These are phyloP conservation scores for Papiliotrema terrestris DNA, from an alignment of 1,284 basidiomycete genomes.

Conservation along the genomic window DNA sequence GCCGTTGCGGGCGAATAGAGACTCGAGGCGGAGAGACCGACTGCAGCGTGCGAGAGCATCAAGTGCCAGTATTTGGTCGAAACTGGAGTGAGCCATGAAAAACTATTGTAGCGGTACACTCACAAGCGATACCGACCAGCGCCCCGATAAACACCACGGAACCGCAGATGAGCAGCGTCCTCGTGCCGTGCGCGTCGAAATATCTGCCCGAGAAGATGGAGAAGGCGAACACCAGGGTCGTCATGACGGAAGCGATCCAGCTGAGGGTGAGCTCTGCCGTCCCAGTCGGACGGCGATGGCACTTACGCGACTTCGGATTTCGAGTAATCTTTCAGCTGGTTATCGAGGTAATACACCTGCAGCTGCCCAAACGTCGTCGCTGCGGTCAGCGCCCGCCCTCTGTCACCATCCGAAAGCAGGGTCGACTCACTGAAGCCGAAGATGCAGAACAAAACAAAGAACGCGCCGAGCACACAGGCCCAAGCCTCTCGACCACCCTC, in stretches of 20 bases:
- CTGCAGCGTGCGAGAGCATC: slow-evolving; percentile 38
- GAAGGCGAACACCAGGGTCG: slow-evolving; percentile 32
- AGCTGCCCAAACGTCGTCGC: slow-evolving; percentile 42
- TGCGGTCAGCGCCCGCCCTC: slow-evolving; percentile 3
- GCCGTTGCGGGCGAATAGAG: slow-evolving; percentile 43
- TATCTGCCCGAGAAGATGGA: slow-evolving; percentile 38
- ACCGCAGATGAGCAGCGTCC: slow-evolving; percentile 24
- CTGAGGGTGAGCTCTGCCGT: slow-evolving; percentile 10
- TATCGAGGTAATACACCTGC: slow-evolving; percentile 33
- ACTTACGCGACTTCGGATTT: slow-evolving; percentile 41
- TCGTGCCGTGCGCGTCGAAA: slow-evolving; percentile 43
- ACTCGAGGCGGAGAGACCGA: slow-evolving; percentile 36
- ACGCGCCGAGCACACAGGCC: slow-evolving; percentile 34
- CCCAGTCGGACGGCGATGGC: neutral
- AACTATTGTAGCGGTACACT: slow-evolving; percentile 6
- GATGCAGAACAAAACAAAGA: slow-evolving; percentile 39
- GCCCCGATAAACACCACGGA: slow-evolving; percentile 25
- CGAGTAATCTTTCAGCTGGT: slow-evolving; percentile 35
- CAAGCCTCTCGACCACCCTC: slow-evolving; percentile 46
- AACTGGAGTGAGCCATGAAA: slow-evolving; percentile 15
- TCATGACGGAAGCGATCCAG: slow-evolving; percentile 40
- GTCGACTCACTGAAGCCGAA: slow-evolving; percentile 44
- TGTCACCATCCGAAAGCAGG: neutral
- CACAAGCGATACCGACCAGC: slow-evolving; percentile 40
- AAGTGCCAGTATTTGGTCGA: slow-evolving; percentile 45